Percentiles rank a stretch among this genome's conserved stretches.
Conservation (phyloP, 202 grass and related monocot genomes). For the Alloteropsis angusta region DNA sequence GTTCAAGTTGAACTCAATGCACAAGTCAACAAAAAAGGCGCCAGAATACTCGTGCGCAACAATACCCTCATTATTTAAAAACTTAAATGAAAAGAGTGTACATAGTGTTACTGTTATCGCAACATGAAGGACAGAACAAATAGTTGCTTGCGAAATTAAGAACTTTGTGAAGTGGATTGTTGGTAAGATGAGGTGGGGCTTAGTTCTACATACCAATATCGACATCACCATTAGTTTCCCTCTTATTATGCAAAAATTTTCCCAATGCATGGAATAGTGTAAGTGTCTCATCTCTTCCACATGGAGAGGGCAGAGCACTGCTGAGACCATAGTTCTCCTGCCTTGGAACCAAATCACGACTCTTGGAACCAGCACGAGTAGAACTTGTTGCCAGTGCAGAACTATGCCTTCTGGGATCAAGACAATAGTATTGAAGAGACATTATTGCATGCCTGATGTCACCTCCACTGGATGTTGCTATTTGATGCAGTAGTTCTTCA, state of each 20-base stretch:
- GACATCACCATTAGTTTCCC: conserved; percentile 34
- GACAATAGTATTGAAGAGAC: conserved; percentile 87
- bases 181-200: not conserved
- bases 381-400: conserved; percentile 27
- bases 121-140: not conserved
- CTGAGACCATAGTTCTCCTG: conserved; percentile 19
- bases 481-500: conserved; percentile 63
- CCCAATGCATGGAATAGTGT: conserved; percentile 87
- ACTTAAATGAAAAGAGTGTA: not conserved
- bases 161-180: not conserved
- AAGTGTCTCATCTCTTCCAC: conserved; percentile 87
- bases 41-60: not conserved
- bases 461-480: conserved; percentile 72
- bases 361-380: conserved; percentile 16
- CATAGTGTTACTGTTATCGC: not conserved
- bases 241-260: conserved; percentile 97
- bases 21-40: not conserved
- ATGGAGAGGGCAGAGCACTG: conserved; percentile 34
- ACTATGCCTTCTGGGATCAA: conserved; percentile 37
- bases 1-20: not conserved
- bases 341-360: conserved; percentile 12
- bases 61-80: not conserved
- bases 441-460: conserved; percentile 95
- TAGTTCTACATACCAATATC: conserved; percentile 34
- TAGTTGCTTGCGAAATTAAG: not conserved